A percentile compares a stretch with the other conserved stretches of the same genome.
These are phyloP conservation scores for Dactylellina haptotyla DNA, from an alignment of 2,329 filamentous ascomycete species.

Conservation along the genomic window DNA sequence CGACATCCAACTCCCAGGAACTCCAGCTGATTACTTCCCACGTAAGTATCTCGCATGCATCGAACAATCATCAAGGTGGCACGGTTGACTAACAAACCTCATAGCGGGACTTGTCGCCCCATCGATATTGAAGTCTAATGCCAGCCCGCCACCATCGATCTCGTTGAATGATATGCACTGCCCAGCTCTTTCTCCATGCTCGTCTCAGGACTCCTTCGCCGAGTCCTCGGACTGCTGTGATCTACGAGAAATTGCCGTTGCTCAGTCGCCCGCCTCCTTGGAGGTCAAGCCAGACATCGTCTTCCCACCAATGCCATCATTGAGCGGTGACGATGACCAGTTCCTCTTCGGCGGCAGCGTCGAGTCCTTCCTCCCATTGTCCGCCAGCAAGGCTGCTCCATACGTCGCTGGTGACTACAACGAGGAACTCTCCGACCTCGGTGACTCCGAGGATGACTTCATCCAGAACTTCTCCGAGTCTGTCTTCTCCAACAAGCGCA, in stretches of 20 bases:
- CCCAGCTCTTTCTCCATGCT: conserved; percentile 57
- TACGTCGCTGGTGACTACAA: conserved; percentile 54
- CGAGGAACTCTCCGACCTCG: conserved; percentile 50
- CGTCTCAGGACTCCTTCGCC: conserved; percentile 56
- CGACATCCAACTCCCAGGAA: conserved; percentile 57
- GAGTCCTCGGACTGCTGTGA: conserved; percentile 57
- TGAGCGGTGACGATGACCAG: conserved; percentile 56
- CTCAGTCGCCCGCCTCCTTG: conserved; percentile 56
- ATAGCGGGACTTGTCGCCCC: conserved; percentile 55
- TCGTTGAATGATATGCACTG: conserved; percentile 56
- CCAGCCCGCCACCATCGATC: conserved; percentile 56
- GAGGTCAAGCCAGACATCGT: conserved; percentile 56
- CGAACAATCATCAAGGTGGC: conserved; percentile 1
- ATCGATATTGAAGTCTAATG: conserved; percentile 55
- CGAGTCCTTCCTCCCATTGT: conserved; percentile 50
- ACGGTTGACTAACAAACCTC: conserved; percentile 33
- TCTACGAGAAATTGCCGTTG: conserved; percentile 57
- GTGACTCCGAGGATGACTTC: conserved; percentile 52
- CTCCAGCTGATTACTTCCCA: conserved; percentile 56
- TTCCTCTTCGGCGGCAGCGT: conserved; percentile 54
- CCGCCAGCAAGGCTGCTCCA: conserved; percentile 41
- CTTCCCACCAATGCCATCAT: conserved; percentile 55
- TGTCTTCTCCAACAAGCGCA: conserved; percentile 52
- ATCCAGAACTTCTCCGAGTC: conserved; percentile 53
- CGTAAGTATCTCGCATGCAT: conserved; percentile 38